These are phyloP conservation scores for Backusella circina DNA, from an alignment of 192 early-diverging fungal species.

Conservation along the genomic window DNA sequence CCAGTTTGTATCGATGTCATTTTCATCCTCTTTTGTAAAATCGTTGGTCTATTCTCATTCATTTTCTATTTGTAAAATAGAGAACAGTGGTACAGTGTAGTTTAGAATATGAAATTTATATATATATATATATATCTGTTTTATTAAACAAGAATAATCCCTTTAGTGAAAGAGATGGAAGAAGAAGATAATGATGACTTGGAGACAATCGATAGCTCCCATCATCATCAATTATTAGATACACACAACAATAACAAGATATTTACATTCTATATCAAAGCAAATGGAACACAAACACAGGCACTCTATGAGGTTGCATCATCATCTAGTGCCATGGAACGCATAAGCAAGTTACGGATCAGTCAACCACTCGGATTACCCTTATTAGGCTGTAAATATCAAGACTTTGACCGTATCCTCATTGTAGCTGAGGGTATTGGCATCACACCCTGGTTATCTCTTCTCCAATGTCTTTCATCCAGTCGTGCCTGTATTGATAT, in stretches of 20 bases:
- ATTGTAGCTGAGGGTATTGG: constrained; percentile 25
- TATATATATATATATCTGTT: too few relatives aligned
- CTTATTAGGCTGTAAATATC: neutral
- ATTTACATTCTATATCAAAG: constrained; percentile 20
- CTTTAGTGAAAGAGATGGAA: neutral
- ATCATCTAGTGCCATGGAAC: neutral
- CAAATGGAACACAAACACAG: constrained; percentile 6
- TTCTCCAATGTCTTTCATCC: neutral
- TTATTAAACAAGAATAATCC: too few relatives aligned
- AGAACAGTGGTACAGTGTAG: neutral
- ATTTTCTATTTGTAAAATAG: constrained; percentile 23
- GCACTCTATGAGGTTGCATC: neutral
- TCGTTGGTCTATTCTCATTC: constrained; percentile 8
- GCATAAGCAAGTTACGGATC: neutral
- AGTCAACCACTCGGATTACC: constrained; percentile 3
- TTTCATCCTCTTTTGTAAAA: neutral
- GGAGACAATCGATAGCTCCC: neutral
- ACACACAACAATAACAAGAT: too few relatives aligned
- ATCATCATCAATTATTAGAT: neutral
- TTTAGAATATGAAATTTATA: too few relatives aligned
- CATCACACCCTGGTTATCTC: constrained; percentile 24
- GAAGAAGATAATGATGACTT: neutral
- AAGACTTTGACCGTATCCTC: neutral
- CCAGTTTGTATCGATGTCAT: constrained; percentile 8
- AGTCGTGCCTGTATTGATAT: neutral